A percentile compares a stretch with the other conserved stretches of the same genome.
Conservation (phyloP, 139 green algal species). For the Tetraselmis striata region DNA sequence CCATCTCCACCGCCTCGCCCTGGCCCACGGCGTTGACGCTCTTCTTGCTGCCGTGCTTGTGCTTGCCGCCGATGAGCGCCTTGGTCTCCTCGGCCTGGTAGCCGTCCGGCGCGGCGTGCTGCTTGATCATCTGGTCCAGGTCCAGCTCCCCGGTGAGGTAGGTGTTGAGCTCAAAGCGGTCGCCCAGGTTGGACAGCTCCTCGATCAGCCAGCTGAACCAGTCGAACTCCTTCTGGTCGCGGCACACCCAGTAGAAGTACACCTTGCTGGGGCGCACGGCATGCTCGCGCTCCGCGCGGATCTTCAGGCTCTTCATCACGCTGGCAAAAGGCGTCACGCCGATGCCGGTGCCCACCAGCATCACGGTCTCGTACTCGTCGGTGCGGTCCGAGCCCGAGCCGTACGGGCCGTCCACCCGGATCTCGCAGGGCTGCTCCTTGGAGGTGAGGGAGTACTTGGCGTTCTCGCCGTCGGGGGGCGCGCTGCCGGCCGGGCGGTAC, state of each 20-base stretch:
- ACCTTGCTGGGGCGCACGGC: not conserved
- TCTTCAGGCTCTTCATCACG: slow-evolving; percentile 13
- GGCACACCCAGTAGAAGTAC: slow-evolving; percentile 8
- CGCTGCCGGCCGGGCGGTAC: not conserved
- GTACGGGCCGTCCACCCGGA: slow-evolving; percentile 20
- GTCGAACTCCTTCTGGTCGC: slow-evolving; percentile 13
- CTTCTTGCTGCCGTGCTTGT: not conserved
- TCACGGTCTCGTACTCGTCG: slow-evolving; percentile 21
- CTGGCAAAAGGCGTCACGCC: slow-evolving; percentile 29
- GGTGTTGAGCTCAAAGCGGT: slow-evolving; percentile 17
- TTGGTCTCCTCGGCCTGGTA: not conserved
- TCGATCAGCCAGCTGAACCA: slow-evolving; percentile 15
- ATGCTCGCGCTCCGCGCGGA: not conserved
- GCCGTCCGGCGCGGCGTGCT: not conserved
- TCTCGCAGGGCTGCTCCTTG: not conserved
- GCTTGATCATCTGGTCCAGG: slow-evolving; percentile 2
- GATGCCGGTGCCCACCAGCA: slow-evolving; percentile 31
- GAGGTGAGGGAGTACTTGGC: not conserved
- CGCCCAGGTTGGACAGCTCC: not conserved
- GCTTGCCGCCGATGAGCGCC: not conserved
- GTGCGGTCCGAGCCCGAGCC: slow-evolving; percentile 13
- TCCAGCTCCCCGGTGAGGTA: slow-evolving; percentile 15
- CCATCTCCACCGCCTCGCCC: not conserved
- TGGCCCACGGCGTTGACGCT: not conserved
- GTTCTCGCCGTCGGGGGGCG: not conserved